Percentiles rank a stretch among this genome's conserved stretches.
phyloP scores from a whole-genome alignment of 768 basidiomycete species.

The Lactarius akahatsu region DNA sequence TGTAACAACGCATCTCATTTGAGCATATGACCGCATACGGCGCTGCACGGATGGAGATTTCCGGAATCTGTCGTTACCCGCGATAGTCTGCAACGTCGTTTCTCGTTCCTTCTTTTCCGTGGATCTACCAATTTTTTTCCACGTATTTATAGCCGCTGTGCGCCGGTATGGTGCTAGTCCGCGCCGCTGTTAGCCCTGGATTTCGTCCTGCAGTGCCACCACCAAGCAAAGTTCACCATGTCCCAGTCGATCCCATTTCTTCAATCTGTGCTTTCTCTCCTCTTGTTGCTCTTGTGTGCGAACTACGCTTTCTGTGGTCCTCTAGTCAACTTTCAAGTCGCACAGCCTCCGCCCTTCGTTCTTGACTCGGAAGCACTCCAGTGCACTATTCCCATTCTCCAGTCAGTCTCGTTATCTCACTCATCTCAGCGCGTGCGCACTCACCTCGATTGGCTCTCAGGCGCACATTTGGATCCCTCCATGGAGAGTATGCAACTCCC shows the following conservation, averaged over 20 bases:
- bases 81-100: too few species aligned
- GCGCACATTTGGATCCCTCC: too few species aligned
- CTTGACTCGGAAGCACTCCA: conserved; percentile 44
- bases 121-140: too few species aligned
- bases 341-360: conserved; percentile 71
- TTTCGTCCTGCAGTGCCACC: neutral
- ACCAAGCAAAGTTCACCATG: neutral
- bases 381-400: conserved; percentile 65
- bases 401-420: conserved; percentile 43
- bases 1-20: too few species aligned
- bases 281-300: conserved; percentile 17
- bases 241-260: too few species aligned
- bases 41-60: too few species aligned
- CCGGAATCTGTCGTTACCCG: too few species aligned
- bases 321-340: conserved; percentile 65
- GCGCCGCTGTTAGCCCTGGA: neutral
- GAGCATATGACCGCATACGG: too few species aligned
- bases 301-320: conserved; percentile 30
- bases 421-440: conserved; percentile 8
- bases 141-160: neutral
- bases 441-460: conserved; percentile 36
- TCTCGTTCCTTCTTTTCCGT: too few species aligned
- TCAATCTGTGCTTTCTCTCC: conserved; percentile 1
- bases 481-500: conserved; percentile 53
- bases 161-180: neutral